Conservation (phyloP, 306 rosid species). For the Castanea mollissima region DNA sequence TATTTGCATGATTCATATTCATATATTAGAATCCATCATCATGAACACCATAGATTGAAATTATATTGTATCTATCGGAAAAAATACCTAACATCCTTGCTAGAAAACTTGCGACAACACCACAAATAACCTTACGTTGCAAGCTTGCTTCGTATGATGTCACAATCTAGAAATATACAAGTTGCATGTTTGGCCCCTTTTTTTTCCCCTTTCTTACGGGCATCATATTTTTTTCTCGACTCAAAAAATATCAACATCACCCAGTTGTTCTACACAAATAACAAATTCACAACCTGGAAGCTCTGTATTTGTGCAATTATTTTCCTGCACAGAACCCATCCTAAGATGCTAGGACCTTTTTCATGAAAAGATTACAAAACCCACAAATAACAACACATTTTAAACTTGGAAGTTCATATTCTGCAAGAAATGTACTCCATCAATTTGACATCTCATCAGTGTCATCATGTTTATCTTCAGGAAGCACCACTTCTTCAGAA, state of each 20-base stretch:
- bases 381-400: background rate
- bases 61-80: no score
- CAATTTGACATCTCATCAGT: constrained; percentile 19
- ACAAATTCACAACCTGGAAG: background rate
- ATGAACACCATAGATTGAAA: no score
- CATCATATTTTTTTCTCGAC: background rate
- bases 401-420: background rate
- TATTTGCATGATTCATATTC: no score
- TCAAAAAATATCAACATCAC: background rate
- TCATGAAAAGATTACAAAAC: background rate
- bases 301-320: background rate
- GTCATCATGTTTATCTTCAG: constrained; percentile 25
- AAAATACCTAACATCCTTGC: no score
- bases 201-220: no score
- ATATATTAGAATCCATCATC: no score
- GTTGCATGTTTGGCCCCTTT: no score
- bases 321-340: background rate
- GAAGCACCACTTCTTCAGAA: constrained; percentile 42
- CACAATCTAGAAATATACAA: no score
- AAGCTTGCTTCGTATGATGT: no score
- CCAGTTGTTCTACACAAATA: background rate
- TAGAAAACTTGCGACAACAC: no score
- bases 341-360: background rate
- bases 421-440: background rate
- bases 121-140: no score